A percentile compares a stretch with the other conserved stretches of the same genome.
Conservation (phyloP, 371 early-diverging fungal genomes). For the Encephalitozoon romaleae region DNA sequence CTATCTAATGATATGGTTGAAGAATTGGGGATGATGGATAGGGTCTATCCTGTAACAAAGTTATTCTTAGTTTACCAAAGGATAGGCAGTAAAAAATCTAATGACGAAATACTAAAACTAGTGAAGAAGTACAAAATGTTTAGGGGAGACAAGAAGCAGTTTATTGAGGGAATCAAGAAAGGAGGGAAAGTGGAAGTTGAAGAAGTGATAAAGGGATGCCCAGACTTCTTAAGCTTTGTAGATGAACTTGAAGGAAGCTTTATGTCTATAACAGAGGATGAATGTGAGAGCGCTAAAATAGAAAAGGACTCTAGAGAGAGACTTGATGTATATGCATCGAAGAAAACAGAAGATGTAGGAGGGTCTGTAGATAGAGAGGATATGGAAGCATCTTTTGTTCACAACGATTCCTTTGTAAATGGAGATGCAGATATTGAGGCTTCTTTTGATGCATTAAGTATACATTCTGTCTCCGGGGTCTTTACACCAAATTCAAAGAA, state of each 20-base stretch:
- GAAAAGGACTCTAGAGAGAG: not conserved
- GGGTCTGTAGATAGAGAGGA: not conserved
- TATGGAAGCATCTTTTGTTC: constrained; percentile 6
- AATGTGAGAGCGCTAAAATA: not conserved
- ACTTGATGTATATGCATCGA: not conserved
- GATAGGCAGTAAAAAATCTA: not conserved
- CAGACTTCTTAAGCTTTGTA: constrained; percentile 25
- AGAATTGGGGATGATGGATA: constrained; percentile 34
- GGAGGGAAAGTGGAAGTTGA: not conserved
- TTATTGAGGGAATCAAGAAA: constrained; percentile 6
- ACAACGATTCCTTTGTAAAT: not conserved
- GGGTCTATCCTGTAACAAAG: constrained; percentile 48
- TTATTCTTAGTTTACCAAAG: constrained; percentile 30
- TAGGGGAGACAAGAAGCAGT: not conserved
- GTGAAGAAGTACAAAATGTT: constrained; percentile 33
- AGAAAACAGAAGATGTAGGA: not conserved
- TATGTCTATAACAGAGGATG: not conserved
- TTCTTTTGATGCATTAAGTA: constrained; percentile 15
- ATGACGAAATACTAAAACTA: constrained; percentile 17
- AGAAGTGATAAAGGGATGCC: constrained; percentile 17
- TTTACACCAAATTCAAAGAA: constrained; percentile 15
- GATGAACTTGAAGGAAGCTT: constrained; percentile 16
- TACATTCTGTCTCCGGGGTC: not conserved
- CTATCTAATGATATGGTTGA: constrained; percentile 1
- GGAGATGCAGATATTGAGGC: constrained; percentile 4